Evolutionary conservation across 2,329 filamentous ascomycete genomes (phyloP).

Genomic region (Penicillium sp.): DNA sequence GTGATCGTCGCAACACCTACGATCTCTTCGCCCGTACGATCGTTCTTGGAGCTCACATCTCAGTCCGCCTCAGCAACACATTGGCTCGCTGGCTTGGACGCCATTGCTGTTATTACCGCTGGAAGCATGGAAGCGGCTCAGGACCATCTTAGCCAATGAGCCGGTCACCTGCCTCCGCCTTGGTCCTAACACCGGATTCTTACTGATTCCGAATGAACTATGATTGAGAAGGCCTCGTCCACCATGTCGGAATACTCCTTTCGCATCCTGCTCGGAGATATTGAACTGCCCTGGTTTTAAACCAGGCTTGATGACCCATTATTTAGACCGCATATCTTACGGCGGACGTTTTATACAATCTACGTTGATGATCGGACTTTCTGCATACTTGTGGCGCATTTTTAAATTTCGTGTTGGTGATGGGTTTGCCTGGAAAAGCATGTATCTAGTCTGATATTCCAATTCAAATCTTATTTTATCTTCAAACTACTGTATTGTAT

Average conservation of each 20-base stretch:
- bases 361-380: conserved; percentile 6
- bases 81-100: background rate
- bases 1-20: conserved; percentile 41
- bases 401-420: background rate
- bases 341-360: conserved; percentile 5
- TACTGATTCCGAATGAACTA: background rate
- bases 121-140: background rate
- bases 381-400: conserved; percentile 7
- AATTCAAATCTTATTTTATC: background rate
- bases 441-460: conserved; percentile 7
- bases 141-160: background rate
- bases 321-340: conserved; percentile 6
- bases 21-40: background rate
- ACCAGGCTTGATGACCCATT: conserved; percentile 14
- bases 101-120: background rate
- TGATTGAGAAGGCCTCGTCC: conserved; percentile 17
- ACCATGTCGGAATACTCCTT: conserved; percentile 5
- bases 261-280: conserved; percentile 11
- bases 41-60: background rate
- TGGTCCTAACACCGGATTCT: background rate
- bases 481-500: background rate
- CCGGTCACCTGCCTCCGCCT: background rate
- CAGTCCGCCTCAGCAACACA: too few relatives aligned
- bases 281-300: conserved; percentile 19
- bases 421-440: conserved; percentile 3